Evolutionary conservation across 306 rosid species (phyloP).

Genomic region (Quillaja saponaria): DNA sequence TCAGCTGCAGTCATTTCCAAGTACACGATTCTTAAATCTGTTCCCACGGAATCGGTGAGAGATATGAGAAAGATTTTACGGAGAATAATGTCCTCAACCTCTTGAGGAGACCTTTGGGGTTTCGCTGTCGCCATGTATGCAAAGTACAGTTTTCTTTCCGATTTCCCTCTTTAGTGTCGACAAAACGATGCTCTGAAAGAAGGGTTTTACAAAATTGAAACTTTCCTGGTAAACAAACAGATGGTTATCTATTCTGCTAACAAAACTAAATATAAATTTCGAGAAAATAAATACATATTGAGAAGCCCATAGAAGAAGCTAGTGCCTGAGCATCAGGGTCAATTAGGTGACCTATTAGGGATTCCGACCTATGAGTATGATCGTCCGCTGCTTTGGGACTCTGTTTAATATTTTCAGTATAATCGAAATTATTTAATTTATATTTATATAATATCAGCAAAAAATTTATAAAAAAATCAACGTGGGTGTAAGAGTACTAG

Average conservation of each 20-base stretch:
- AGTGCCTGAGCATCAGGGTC: too few species aligned
- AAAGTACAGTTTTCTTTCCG: background rate
- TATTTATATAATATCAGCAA: too few species aligned
- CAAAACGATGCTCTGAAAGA: background rate
- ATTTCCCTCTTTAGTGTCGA: background rate
- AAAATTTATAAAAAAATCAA: too few species aligned
- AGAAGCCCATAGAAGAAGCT: too few species aligned
- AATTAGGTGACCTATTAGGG: too few species aligned
- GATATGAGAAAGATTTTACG: conserved; percentile 77
- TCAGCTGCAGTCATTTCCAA: conserved; percentile 86
- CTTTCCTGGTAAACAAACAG: conserved; percentile 32
- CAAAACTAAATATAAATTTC: too few species aligned
- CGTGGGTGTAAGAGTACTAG: too few species aligned
- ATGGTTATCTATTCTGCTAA: background rate
- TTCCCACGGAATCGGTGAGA: conserved; percentile 39
- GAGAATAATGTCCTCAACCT: conserved; percentile 83
- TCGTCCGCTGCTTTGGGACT: too few species aligned
- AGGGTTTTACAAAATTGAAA: background rate
- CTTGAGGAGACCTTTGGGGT: conserved; percentile 75
- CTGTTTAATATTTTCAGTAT: too few species aligned
- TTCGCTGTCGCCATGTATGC: conserved; percentile 61
- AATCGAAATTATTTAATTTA: too few species aligned
- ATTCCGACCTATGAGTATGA: too few species aligned
- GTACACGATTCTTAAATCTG: conserved; percentile 62
- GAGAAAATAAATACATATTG: too few species aligned